Evolutionary conservation across 257 asterid species (phyloP), one percentile per base, ranked within the genome.

Genomic region (Perilla frutescens): DNA sequence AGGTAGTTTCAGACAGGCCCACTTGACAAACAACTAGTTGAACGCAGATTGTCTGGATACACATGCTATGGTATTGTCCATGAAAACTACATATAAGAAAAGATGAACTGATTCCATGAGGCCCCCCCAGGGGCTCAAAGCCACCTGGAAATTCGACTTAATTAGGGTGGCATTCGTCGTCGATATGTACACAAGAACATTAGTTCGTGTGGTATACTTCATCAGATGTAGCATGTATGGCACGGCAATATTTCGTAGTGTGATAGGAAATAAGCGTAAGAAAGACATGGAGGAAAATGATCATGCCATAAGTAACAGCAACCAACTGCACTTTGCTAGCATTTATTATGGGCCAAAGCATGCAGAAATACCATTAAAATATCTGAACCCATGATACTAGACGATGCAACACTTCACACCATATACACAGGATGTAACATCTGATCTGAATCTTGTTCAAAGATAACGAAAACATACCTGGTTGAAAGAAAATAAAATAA

Each of bases 291-390:
- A 10, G 56, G 60, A 32, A 58, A 59, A 26, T 45, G 43, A 20
- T 60, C 11, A 11, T 5, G 11, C 43, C 54, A 69, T 40, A 9
- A 6, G 26, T 29, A 49, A 7, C 45, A 70, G 44, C 74, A 71
- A 15, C 40, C 61, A 71, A 59, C 15, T 41, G 64, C 9, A 60
- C 14, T 60, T 71, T 34, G 76, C 62, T 4, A 37, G 69, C 29
- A 59, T 58, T 58, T 5, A 58, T 59, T 48, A 60, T 48, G 43
- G 62, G 36, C 34, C 26, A 34, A 34, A 34, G 37, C 37, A 34
- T 2, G 37, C 49, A 6, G n/a, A 10, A 39, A 39, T n/a, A 2
- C 12, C 20, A 63, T 45, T 15, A 55, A 6, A 13, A 69, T 29
- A 36, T 47, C 1, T 3, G 9, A 36, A 40, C 39, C 12, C 61